A percentile compares a stretch with the other conserved stretches of the same genome.
phyloP scores from a whole-genome alignment of 169 alveolate genomes.

The Babesia ovata region DNA sequence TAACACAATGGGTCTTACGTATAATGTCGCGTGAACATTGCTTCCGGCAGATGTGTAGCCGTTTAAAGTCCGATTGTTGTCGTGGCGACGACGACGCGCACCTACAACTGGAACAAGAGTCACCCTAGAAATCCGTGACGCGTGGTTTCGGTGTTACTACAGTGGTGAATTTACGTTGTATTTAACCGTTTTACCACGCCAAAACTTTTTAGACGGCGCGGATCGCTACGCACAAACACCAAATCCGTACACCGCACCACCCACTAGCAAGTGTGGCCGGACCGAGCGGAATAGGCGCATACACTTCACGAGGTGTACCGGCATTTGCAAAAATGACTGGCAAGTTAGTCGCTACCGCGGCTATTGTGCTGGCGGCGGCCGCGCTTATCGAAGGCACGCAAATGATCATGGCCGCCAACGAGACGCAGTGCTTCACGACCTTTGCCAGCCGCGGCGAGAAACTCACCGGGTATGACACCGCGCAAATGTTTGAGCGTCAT shows the following conservation, averaged over 20 bases:
- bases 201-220: no score
- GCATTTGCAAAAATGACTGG: slow-evolving; percentile 18
- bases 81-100: no score
- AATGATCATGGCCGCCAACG: slow-evolving; percentile 6
- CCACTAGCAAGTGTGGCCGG: background rate
- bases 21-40: no score
- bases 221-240: background rate
- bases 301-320: background rate
- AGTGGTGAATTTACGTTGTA: background rate
- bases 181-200: no score
- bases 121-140: background rate
- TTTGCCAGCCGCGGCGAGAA: slow-evolving; percentile 17
- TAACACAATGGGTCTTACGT: no score
- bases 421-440: slow-evolving; percentile 34
- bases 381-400: slow-evolving; percentile 21
- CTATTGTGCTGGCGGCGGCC: slow-evolving; percentile 8
- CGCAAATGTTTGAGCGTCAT: background rate
- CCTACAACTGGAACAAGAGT: no score
- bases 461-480: slow-evolving; percentile 15
- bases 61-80: no score
- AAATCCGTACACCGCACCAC: background rate
- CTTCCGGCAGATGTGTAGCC: no score
- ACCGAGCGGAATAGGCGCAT: background rate
- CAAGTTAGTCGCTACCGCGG: background rate
- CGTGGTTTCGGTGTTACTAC: background rate